Evolutionary conservation across 78 protist species (phyloP).

Genomic region (Dictyostelium firmibasis): DNA sequence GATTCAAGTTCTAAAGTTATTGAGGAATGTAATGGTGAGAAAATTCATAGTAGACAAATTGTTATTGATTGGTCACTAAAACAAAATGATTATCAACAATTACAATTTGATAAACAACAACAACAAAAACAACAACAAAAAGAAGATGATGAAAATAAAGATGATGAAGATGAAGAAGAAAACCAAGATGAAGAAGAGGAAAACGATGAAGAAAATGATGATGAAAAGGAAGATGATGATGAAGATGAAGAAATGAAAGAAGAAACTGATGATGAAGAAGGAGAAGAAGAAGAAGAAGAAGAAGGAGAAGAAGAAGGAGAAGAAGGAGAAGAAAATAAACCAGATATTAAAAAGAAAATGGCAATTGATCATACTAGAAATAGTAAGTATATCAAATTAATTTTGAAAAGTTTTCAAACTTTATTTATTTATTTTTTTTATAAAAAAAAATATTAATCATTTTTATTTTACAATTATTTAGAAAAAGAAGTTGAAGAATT

Average conservation of each 20-base stretch:
- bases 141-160: constrained; percentile 9
- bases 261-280: constrained; percentile 15
- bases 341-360: constrained; percentile 34
- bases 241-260: background rate
- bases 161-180: background rate
- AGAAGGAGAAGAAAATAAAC: background rate
- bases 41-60: constrained; percentile 23
- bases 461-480: too few species aligned
- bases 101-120: background rate
- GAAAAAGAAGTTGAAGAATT: constrained; percentile 59
- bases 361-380: constrained; percentile 1
- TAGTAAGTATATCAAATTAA: background rate
- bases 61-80: constrained; percentile 66
- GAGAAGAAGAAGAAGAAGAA: constrained; percentile 27
- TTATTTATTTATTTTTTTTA: background rate
- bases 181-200: constrained; percentile 24
- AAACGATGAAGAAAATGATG: background rate
- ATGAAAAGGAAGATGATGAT: background rate
- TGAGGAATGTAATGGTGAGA: background rate
- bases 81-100: constrained; percentile 28
- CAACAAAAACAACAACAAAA: constrained; percentile 7
- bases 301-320: constrained; percentile 29
- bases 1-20: constrained; percentile 24
- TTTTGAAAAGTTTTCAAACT: too few species aligned
- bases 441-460: too few species aligned